Percentiles rank a stretch among this genome's conserved stretches.
Evolutionary conservation across 108 stramenopile genomes (phyloP).

Genomic region (Nitzschia sp.): DNA sequence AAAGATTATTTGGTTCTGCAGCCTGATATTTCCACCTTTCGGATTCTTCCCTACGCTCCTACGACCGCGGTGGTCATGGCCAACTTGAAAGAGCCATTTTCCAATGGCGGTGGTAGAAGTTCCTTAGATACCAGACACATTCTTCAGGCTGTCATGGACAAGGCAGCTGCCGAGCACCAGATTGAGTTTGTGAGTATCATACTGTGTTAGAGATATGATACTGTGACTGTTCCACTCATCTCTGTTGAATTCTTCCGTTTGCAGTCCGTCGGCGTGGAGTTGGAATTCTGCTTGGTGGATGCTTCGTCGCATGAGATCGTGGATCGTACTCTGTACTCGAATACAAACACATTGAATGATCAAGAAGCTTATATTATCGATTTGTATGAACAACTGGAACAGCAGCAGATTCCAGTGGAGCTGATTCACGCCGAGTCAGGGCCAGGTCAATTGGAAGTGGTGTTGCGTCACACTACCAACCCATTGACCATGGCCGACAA

Average conservation of each 20-base stretch:
- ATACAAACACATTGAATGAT: conserved; percentile 61
- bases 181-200: conserved; percentile 48
- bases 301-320: conserved; percentile 40
- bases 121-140: conserved; percentile 59
- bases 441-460: conserved; percentile 79
- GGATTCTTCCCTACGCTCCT: conserved; percentile 70
- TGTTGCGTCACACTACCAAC: conserved; percentile 56
- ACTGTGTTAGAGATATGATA: neutral
- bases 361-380: conserved; percentile 69
- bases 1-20: conserved; percentile 49
- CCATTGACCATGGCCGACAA: conserved; percentile 63
- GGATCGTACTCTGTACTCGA: conserved; percentile 64
- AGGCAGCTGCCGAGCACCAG: conserved; percentile 41
- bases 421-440: conserved; percentile 72
- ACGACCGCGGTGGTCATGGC: conserved; percentile 73
- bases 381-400: conserved; percentile 59
- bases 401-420: conserved; percentile 71
- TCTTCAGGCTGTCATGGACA: conserved; percentile 49
- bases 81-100: conserved; percentile 52
- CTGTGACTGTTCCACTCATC: neutral
- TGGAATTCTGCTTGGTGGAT: conserved; percentile 65
- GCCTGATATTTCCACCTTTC: conserved; percentile 61
- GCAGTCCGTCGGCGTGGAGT: conserved; percentile 64
- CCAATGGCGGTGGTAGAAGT: conserved; percentile 47
- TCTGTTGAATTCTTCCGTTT: neutral